A percentile compares a stretch with the other conserved stretches of the same genome.
phyloP scores from a whole-genome alignment of 805 yeast genomes.

The Yarrowia porcina region DNA sequence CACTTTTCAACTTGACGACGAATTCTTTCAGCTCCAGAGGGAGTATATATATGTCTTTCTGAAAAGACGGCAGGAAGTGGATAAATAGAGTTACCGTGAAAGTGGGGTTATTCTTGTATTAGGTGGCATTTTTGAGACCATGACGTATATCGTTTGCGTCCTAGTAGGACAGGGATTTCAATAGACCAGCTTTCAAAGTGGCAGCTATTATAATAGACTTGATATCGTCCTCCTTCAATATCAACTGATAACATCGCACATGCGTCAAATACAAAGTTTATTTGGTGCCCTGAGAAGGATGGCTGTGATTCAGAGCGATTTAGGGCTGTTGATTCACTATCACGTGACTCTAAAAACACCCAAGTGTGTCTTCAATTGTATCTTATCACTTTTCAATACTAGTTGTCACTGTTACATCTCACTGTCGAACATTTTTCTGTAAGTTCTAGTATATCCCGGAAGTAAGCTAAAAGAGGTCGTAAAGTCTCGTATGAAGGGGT shows the following conservation, averaged over 20 bases:
- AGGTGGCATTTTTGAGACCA: background rate
- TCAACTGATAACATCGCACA: background rate
- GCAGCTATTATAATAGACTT: no score
- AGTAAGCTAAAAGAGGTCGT: background rate
- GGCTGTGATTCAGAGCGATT: no score
- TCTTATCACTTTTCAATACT: no score
- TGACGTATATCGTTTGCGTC: background rate
- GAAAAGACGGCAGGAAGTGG: background rate
- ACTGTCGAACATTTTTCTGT: background rate
- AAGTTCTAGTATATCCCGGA: conserved; percentile 10
- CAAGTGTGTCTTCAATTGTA: no score
- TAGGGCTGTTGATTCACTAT: no score
- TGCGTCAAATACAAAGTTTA: background rate
- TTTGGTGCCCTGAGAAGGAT: background rate
- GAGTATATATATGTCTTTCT: conserved; percentile 3
- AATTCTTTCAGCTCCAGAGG: background rate
- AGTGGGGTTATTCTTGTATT: background rate
- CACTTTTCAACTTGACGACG: background rate
- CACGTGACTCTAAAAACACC: no score
- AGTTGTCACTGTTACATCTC: no score
- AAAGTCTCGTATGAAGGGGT: conserved; percentile 1
- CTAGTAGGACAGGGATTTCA: background rate
- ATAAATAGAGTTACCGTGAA: background rate
- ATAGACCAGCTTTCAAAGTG: no score
- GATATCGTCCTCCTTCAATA: background rate